Conservation (phyloP, 768 basidiomycete genomes). For the Naganishia vaughanmartiniae region DNA sequence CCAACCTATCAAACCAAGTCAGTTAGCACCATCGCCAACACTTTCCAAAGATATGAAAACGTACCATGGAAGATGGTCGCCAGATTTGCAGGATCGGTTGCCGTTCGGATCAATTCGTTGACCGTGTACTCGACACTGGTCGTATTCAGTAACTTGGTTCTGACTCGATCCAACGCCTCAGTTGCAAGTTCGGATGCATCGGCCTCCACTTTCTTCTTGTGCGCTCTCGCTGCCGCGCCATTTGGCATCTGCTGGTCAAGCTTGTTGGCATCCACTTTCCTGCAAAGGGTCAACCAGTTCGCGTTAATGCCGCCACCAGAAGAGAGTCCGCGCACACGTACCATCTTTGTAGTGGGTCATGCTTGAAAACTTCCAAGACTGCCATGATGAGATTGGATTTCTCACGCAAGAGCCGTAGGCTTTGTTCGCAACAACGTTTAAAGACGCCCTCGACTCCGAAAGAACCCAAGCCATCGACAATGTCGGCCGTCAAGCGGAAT, state of each 20-base stretch:
- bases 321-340: constrained; percentile 57
- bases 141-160: constrained; percentile 74
- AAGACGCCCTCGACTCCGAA: constrained; percentile 91
- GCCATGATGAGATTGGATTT: constrained; percentile 93
- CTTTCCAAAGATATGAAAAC: not conserved
- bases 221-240: not conserved
- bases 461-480: constrained; percentile 87
- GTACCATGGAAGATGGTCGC: constrained; percentile 64
- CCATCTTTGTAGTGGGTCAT: constrained; percentile 96
- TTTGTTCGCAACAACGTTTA: constrained; percentile 85
- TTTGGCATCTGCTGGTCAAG: not conserved
- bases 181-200: constrained; percentile 75
- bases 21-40: not conserved
- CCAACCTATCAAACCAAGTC: constrained; percentile 16
- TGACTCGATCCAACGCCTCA: constrained; percentile 75
- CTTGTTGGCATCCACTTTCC: constrained; percentile 9
- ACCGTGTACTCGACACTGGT: constrained; percentile 90
- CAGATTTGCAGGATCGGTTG: constrained; percentile 72
- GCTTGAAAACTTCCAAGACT: constrained; percentile 92
- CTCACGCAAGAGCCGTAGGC: constrained; percentile 76
- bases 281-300: not conserved
- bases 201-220: constrained; percentile 40
- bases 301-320: not conserved
- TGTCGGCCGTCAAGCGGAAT: constrained; percentile 88
- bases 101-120: constrained; percentile 85